Evolutionary conservation across 192 early-diverging fungal genomes (phyloP), one percentile per base, ranked within the genome.

Genomic region (Diversispora epigaea): DNA sequence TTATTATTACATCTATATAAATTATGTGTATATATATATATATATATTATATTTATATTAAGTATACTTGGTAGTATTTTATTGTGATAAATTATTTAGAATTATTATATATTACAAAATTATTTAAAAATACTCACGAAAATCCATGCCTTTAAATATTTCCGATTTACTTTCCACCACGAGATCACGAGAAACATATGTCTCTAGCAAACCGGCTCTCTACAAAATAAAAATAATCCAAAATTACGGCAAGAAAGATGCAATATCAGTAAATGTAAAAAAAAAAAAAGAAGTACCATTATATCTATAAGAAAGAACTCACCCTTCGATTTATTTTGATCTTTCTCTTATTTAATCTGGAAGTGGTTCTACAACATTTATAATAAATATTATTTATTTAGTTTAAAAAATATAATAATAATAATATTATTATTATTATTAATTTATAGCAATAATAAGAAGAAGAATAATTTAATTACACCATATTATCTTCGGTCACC

Each of bases 81-180:
- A 39, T 55, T 2, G 11, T 17, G 41, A 25, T 14, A 19, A 6
- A 55, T 15, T 32, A 52, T 32, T 61, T 14, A 39, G 11, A 39
- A 15, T 10, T 43, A 9, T 12, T 41, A 1, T n/a, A n/a, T n/a
- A n/a, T n/a, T n/a, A n/a, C n/a, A n/a, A n/a, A n/a, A n/a, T n/a
- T n/a, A 71, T 45, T 52, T 3, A 54, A 52, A 39, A 3, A 8
- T 83, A 76, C 62, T 85, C 86, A 78, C 90, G 88, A 52, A 93
- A 78, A 52, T 85, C 85, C 49, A 86, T 69, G 8, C 84, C 84
- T n/a, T 85, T 77, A 77, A 94, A 93, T n/a, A 93, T 39, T 43
- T 76, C 79, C 6, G 81, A 81, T 49, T 78, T 80, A 22, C 78
- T 70, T 55, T 83, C 77, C 12, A 88, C 75, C 9, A 40, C 15